Evolutionary conservation across 306 rosid species (phyloP), one percentile per base, ranked within the genome.

Genomic region (Quercus cerris): DNA sequence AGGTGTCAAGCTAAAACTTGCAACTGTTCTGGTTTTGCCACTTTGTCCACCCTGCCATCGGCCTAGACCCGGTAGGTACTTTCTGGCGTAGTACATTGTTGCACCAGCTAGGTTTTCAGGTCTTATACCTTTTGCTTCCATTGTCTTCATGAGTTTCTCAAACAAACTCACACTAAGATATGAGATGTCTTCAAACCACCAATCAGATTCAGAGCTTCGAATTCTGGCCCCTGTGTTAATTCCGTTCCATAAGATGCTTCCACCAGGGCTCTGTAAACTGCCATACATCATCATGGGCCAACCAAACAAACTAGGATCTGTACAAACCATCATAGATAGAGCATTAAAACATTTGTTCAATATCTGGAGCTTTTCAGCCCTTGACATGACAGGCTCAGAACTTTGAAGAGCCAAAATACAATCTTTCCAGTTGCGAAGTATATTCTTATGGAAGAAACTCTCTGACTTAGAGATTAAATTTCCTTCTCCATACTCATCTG

Each of bases 201-300:
- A 94, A 52, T 94, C 94, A n/a, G 97, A 92, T 77, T 94, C 97
- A 1, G 97, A 84, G 85, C 97, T 91, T 25, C 89, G 90, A 27
- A 94, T 93, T 81, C 90, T 85, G 3, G 99, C 99, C 19, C 99
- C 99, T 0, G 99, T 94, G 78, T 94, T 93, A 80, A 94, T 93
- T 83, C 99, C 99, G 11, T 94, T 94, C 99, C 99, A 94, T 35
- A 94, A 80, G 77, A 94, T 94, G 88, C 97, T 91, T 84, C 99
- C 99, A 70, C 97, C 99, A 20, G 99, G 99, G 90, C 99, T 94
- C 80, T 92, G 97, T 70, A 93, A 88, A 83, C 97, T 93, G 78
- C 99, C 99, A 78, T 93, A 94, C 99, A 94, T 93, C 97, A 86
- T 94, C 99, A 94, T 94, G 38, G 99, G 99, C 99, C 99, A 93